Evolutionary conservation across 768 basidiomycete species (phyloP), one percentile per base, ranked within the genome.

Genomic region (Xerocomellus chrysenteron): DNA sequence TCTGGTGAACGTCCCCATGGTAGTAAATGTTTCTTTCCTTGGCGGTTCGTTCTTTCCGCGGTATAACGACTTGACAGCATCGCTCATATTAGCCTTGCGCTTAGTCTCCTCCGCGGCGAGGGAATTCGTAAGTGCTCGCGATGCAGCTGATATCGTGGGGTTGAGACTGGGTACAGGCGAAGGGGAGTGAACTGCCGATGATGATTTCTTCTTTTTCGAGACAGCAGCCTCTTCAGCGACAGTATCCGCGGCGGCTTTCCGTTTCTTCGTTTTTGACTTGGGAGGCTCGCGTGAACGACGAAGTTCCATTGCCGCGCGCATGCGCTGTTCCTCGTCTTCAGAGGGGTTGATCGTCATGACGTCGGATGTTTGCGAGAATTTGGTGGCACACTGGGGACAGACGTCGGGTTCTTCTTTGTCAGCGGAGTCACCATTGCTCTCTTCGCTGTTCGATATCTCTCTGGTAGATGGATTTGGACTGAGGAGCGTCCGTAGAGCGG

Each of bases 1-100:
- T 74, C 94, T 82, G 10, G 90, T 95, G 63, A 95, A 97, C 13
- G 94, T 96, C 17, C 87, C 85, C 82, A 87, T 90, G 1, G 93
- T 95, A 82, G 92, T 92, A 64, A 94, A 95, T 7, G 91, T 94
- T 74, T 90, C 89, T 68, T 93, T 92, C 68, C 76, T 79, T 49
- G 79, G 73, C 16, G 77, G 79, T 21, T 83, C 80, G 55, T 84
- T 83, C 12, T 76, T 70, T 41, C 73, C 80, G 19, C 61, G 65
- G 68, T 95, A 97, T 62, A 97, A 68, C 36, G 86, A 87, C 75
- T 88, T 90, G 36, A 97, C 85, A 16, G 92, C 92, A 12, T 85
- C 88, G 63, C 85, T 94, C 93, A 95, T 94, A 6, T 74, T 79
- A 2, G 85, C 85, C 72, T 85, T 92, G 60, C 94, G 79, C 76